These are phyloP conservation scores for Priceomyces fermenticarens DNA, from an alignment of 805 yeast genomes.

Conservation along the genomic window DNA sequence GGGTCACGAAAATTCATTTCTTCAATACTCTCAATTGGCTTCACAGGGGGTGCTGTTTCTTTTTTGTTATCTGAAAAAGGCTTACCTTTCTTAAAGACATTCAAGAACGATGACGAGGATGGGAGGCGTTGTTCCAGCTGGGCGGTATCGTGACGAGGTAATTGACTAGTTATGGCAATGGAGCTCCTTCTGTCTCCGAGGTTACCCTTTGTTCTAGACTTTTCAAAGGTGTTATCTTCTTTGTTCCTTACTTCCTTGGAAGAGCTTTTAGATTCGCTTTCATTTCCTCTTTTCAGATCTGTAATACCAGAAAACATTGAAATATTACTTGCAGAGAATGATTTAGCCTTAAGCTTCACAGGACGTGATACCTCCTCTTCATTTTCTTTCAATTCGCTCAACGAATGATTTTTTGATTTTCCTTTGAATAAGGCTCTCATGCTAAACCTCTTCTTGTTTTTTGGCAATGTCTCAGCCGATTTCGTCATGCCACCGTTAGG, in stretches of 20 bases:
- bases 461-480: constrained; percentile 3
- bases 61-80: constrained; percentile 13
- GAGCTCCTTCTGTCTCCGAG: too few relatives aligned
- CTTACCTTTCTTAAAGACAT: constrained; percentile 21
- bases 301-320: constrained; percentile 3
- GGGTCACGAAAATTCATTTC: too few relatives aligned
- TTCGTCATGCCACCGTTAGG: constrained; percentile 13
- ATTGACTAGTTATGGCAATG: too few relatives aligned
- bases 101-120: constrained; percentile 10
- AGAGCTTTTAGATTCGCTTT: not conserved
- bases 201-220: too few relatives aligned
- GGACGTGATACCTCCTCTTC: constrained; percentile 7
- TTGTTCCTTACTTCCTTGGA: too few relatives aligned
- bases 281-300: not conserved
- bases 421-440: constrained; percentile 37
- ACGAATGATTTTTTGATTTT: constrained; percentile 29
- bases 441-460: constrained; percentile 32
- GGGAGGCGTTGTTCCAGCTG: not conserved
- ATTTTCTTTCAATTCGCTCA: constrained; percentile 10
- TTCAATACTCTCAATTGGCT: too few relatives aligned
- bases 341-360: constrained; percentile 19
- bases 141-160: too few relatives aligned
- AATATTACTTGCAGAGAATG: constrained; percentile 31
- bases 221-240: too few relatives aligned
- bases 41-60: not conserved